Conservation (phyloP, 306 rosid species). For the Gynostemma pentaphyllum region DNA sequence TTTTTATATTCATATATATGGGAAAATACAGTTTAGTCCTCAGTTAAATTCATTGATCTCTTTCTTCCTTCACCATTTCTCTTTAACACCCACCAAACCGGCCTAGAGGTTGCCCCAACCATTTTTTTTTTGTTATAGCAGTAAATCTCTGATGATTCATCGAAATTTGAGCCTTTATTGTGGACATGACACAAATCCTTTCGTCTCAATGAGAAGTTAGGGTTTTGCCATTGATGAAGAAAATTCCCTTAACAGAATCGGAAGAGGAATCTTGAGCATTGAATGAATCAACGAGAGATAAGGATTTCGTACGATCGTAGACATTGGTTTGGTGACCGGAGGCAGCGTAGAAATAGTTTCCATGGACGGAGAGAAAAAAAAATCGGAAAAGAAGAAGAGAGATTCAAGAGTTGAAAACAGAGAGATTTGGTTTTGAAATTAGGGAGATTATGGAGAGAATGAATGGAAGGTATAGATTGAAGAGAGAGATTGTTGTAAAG, state of each 20-base stretch:
- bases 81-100: too few species aligned
- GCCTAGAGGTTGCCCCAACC: too few species aligned
- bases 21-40: too few species aligned
- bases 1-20: too few species aligned
- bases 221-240: constrained; percentile 26
- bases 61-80: too few species aligned
- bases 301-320: constrained; percentile 41
- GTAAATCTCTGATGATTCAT: too few species aligned
- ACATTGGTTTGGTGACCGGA: constrained; percentile 48
- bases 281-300: constrained; percentile 24
- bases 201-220: constrained; percentile 77
- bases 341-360: constrained; percentile 54
- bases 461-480: constrained; percentile 67
- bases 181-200: constrained; percentile 63
- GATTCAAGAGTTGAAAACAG: constrained; percentile 33
- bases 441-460: constrained; percentile 63
- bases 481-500: constrained; percentile 47
- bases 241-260: constrained; percentile 54
- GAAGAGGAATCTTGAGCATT: constrained; percentile 32
- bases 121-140: too few species aligned
- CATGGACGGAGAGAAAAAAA: constrained; percentile 50
- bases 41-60: too few species aligned
- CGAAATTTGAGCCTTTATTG: too few species aligned
- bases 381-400: constrained; percentile 28
- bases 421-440: constrained; percentile 14